Conservation (phyloP, 306 rosid genomes). For the Dalbergia cochinchinensis region DNA sequence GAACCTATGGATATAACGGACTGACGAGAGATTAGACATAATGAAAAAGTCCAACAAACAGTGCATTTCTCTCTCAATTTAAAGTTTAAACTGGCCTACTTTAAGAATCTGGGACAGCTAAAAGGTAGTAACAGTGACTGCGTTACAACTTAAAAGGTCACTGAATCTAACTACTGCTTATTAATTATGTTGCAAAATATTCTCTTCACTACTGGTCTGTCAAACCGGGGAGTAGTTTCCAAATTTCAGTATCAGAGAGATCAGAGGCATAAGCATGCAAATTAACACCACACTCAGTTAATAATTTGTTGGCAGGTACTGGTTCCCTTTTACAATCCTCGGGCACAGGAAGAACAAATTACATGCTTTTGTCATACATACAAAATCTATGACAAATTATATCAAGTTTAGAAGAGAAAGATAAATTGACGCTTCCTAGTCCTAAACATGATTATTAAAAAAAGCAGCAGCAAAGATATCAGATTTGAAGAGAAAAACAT, state of each 20-base stretch:
- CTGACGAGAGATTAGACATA: conserved; percentile 14
- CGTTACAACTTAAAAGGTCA: background rate
- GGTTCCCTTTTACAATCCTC: no score
- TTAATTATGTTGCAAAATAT: background rate
- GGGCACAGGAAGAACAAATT: background rate
- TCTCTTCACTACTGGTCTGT: background rate
- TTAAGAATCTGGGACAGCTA: background rate
- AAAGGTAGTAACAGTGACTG: background rate
- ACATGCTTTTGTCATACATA: background rate
- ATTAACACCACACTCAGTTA: background rate
- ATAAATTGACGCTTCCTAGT: background rate
- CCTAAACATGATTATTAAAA: background rate
- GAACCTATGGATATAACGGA: conserved; percentile 66
- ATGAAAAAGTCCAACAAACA: background rate
- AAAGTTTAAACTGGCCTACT: background rate
- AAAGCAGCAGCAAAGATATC: background rate
- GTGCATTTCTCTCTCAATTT: conserved; percentile 2
- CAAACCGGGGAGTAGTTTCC: no score
- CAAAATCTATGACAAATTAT: conserved; percentile 10
- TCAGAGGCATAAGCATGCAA: conserved; percentile 29
- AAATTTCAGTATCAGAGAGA: background rate
- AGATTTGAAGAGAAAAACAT: conserved; percentile 22
- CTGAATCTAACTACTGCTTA: conserved; percentile 3
- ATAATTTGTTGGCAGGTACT: no score
- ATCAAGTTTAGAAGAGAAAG: background rate